Conservation (phyloP, 2,329 filamentous ascomycete species). For the Apiospora phragmitis region DNA sequence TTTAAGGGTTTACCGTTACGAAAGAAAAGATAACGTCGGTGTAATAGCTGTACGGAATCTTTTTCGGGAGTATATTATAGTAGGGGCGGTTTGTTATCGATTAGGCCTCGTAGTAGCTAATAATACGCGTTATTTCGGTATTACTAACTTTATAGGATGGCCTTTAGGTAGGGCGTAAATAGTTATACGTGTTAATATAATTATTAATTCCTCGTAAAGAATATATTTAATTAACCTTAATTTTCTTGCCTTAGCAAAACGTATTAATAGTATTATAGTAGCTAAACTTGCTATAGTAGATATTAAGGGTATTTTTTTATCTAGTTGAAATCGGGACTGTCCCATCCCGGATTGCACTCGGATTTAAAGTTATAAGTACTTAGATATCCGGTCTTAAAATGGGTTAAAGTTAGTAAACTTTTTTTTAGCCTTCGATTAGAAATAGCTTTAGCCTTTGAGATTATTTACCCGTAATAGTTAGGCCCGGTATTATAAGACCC, state of each 20-base stretch:
- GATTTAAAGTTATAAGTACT: constrained; percentile 21
- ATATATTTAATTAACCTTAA: constrained; percentile 7
- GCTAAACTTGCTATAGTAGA: constrained; percentile 29
- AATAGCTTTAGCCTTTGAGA: neutral
- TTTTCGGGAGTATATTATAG: neutral
- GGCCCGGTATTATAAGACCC: constrained; percentile 21
- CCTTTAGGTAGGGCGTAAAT: constrained; percentile 10
- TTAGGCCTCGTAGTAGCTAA: constrained; percentile 32
- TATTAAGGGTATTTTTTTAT: constrained; percentile 26
- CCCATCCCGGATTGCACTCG: constrained; percentile 27
- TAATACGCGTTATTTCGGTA: constrained; percentile 10
- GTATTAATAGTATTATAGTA: constrained; percentile 25
- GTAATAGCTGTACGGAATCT: neutral
- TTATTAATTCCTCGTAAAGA: neutral
- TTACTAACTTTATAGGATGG: constrained; percentile 10
- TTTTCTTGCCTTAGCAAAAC: constrained; percentile 16
- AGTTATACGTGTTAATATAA: constrained; percentile 3
- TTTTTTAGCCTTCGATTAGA: neutral
- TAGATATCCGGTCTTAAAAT: constrained; percentile 20
- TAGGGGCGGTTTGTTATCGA: neutral
- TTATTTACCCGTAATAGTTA: neutral
- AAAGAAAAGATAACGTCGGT: constrained; percentile 24
- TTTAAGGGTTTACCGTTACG: constrained; percentile 32
- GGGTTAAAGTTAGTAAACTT: neutral
- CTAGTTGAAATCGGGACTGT: constrained; percentile 18